phyloP scores from a whole-genome alignment of 129 eudicot species.

The Escallonia rubra region DNA sequence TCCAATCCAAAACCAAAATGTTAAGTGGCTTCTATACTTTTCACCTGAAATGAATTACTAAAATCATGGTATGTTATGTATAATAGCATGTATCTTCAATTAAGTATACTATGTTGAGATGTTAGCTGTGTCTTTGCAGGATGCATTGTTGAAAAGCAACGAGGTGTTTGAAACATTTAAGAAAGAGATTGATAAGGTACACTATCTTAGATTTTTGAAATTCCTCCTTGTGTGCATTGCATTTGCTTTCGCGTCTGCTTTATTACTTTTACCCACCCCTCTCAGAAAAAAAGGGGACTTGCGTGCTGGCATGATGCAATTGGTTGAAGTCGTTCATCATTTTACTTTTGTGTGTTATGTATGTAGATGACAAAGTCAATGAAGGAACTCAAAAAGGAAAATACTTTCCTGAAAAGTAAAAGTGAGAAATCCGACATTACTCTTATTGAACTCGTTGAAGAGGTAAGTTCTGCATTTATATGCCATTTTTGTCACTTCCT shows the following conservation, averaged over 20 bases:
- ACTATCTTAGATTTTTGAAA: not conserved
- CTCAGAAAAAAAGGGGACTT: not conserved
- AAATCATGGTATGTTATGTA: not conserved
- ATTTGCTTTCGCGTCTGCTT: not conserved
- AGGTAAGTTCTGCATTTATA: constrained; percentile 45
- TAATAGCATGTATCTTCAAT: not conserved
- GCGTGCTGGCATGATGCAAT: not conserved
- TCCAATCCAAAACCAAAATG: not conserved
- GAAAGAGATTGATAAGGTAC: constrained; percentile 95
- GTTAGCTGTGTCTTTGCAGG: constrained; percentile 43
- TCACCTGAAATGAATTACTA: not conserved
- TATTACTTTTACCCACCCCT: not conserved
- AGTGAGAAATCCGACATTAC: constrained; percentile 81
- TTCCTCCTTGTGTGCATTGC: not conserved
- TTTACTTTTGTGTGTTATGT: constrained; percentile 9
- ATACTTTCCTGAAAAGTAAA: constrained; percentile 74
- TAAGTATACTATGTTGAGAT: not conserved
- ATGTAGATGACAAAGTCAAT: constrained; percentile 83
- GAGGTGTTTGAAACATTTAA: constrained; percentile 95
- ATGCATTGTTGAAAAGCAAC: constrained; percentile 90
- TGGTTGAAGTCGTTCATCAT: not conserved
- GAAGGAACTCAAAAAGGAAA: constrained; percentile 90
- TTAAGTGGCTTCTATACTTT: not conserved
- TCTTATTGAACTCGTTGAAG: constrained; percentile 86
- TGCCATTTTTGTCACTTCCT: not conserved